These are phyloP conservation scores for Neurospora terricola DNA, from an alignment of 495 filamentous ascomycete species.

Conservation along the genomic window DNA sequence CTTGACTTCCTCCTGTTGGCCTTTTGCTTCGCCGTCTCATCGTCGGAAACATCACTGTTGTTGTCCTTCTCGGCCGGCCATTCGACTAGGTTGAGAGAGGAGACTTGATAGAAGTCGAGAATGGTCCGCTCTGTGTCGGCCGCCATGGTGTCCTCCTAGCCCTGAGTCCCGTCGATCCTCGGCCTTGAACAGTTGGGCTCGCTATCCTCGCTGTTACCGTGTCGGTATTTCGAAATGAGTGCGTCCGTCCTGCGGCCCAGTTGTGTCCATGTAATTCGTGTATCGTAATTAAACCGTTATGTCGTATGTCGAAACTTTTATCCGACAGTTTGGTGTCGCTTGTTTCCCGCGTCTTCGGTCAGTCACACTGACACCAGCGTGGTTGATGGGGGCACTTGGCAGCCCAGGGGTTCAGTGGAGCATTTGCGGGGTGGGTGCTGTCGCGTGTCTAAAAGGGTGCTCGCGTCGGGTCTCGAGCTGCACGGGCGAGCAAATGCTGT, in stretches of 20 bases:
- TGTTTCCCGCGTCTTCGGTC: neutral
- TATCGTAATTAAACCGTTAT: neutral
- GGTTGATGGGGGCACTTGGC: neutral
- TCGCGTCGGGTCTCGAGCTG: neutral
- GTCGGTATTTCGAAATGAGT: neutral
- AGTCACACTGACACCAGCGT: neutral
- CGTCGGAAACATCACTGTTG: conserved; percentile 55
- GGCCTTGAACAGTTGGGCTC: neutral
- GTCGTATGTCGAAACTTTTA: neutral
- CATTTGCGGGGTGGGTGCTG: neutral
- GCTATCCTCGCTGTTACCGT: neutral
- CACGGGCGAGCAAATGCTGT: neutral
- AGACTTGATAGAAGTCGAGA: conserved; percentile 81
- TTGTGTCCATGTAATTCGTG: neutral
- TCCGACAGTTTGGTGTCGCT: neutral
- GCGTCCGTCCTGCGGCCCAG: neutral
- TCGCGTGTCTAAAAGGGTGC: neutral
- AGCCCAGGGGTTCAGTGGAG: neutral
- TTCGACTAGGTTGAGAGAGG: conserved; percentile 65
- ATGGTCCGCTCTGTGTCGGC: conserved; percentile 59
- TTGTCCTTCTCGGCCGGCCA: conserved; percentile 80
- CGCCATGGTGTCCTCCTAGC: conserved; percentile 1
- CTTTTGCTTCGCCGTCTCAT: conserved; percentile 43
- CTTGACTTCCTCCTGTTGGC: conserved; percentile 59
- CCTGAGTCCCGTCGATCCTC: neutral